Percentiles rank a stretch among this genome's conserved stretches.
Conservation (phyloP, 805 yeast species). For the Debaryomyces maramus region DNA sequence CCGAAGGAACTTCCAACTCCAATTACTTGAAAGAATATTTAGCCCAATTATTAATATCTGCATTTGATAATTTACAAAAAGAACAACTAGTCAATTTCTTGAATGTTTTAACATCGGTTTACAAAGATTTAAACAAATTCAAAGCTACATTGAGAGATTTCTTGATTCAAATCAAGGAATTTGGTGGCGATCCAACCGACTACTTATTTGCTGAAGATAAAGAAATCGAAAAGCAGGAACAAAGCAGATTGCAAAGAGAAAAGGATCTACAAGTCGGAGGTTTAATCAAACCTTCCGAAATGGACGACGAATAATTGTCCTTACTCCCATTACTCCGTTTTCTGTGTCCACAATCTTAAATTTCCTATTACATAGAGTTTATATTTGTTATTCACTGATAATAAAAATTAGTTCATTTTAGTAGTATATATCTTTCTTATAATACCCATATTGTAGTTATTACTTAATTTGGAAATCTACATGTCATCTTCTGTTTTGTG, state of each 20-base stretch:
- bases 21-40: conserved; percentile 77
- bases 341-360: too few relatives aligned
- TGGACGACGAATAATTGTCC: conserved; percentile 63
- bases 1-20: conserved; percentile 80
- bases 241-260: conserved; percentile 68
- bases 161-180: conserved; percentile 92
- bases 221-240: conserved; percentile 72
- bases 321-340: not conserved
- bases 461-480: not conserved
- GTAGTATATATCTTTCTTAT: too few relatives aligned
- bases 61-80: conserved; percentile 88
- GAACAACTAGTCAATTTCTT: conserved; percentile 84
- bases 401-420: too few relatives aligned
- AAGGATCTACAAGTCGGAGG: conserved; percentile 90
- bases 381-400: not conserved
- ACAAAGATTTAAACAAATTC: conserved; percentile 73
- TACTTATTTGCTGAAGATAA: conserved; percentile 93
- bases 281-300: conserved; percentile 87
- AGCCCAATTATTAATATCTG: conserved; percentile 76
- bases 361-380: conserved; percentile 1
- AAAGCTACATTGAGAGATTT: conserved; percentile 89
- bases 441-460: not conserved
- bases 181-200: conserved; percentile 94
- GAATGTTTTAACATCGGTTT: conserved; percentile 69
- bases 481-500: not conserved